phyloP scores from a whole-genome alignment of 2,329 filamentous ascomycete genomes.

The Periglandula ipomoeae region DNA sequence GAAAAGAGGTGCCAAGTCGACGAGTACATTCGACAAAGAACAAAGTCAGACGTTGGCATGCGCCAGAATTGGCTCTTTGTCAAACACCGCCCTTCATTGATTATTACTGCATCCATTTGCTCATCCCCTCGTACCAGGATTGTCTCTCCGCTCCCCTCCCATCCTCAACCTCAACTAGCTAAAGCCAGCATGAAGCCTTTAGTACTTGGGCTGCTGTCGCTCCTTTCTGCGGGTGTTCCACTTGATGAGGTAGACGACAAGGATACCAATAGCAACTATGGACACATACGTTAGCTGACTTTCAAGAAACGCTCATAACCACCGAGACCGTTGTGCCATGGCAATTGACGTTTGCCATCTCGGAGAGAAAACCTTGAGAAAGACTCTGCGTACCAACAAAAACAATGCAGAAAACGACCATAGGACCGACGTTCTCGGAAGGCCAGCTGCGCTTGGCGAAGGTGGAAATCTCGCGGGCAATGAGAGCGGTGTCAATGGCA shows the following conservation, averaged over 20 bases:
- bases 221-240: conserved; percentile 15
- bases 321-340: neutral
- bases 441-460: conserved; percentile 35
- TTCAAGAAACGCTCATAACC: neutral
- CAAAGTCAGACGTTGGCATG: neutral
- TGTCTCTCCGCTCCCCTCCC: neutral
- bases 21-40: neutral
- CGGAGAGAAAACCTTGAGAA: neutral
- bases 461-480: conserved; percentile 26
- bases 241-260: conserved; percentile 24
- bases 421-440: conserved; percentile 27
- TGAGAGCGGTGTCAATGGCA: conserved; percentile 25
- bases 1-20: neutral
- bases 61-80: neutral
- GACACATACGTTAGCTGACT: conserved; percentile 8
- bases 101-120: neutral
- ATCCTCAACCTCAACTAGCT: neutral
- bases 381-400: conserved; percentile 25
- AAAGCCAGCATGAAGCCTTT: conserved; percentile 6
- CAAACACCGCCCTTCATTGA: neutral
- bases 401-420: conserved; percentile 35
- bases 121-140: neutral
- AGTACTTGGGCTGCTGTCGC: conserved; percentile 18
- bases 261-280: conserved; percentile 24
- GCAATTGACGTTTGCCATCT: neutral